Evolutionary conservation across 176 grass and related monocot species (phyloP), one percentile per base, ranked within the genome.

Genomic region (Avena insularis): DNA sequence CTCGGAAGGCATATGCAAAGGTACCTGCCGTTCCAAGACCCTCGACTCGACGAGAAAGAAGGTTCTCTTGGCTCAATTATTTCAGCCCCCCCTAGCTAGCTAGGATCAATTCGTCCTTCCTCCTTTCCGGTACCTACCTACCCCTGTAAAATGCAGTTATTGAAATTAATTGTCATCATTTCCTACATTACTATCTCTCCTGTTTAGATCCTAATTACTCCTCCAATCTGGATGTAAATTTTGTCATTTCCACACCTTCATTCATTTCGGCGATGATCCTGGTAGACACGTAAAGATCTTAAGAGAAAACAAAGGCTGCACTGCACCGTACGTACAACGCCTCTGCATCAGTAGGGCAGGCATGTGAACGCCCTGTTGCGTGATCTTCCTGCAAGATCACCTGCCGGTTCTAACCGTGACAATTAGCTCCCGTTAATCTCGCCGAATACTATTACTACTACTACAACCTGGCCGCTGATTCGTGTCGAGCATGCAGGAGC

Each of bases 1-100:
- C 54, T 89, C 72, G 86, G 80, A 89, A 84, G 83, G 89, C 75
- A 86, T 48, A 74, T 68, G 86, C 83, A 80, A 86, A 83, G 90
- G 83, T 79, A 65, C 79, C 45, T 79, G 90, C 79, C 83, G 17
- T 71, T 88, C 71, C 71, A 77, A 79, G 51, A 70, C 80, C 83
- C 62, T 81, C 7, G 19, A 60, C 71, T 81, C 7, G 19, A 60
- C 78, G 49, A 80, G 4, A 77, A 27, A 71, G 86, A 88, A 91
- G 59, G 20, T 88, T 88, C 81, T 88, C 81, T 88, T 77, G 75
- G 43, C 46, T 75, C 29, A 3, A 36, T 54, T 58, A 29, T 78
- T 78, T 36, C 64, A 16, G 29, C 5, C 88, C 51, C 69, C 49
- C 1, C 45, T 85, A 91, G 85, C 50, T 82, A 43, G 4, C 65